Evolutionary conservation across 2,329 filamentous ascomycete species (phyloP).

Genomic region (Xylaria sp.): DNA sequence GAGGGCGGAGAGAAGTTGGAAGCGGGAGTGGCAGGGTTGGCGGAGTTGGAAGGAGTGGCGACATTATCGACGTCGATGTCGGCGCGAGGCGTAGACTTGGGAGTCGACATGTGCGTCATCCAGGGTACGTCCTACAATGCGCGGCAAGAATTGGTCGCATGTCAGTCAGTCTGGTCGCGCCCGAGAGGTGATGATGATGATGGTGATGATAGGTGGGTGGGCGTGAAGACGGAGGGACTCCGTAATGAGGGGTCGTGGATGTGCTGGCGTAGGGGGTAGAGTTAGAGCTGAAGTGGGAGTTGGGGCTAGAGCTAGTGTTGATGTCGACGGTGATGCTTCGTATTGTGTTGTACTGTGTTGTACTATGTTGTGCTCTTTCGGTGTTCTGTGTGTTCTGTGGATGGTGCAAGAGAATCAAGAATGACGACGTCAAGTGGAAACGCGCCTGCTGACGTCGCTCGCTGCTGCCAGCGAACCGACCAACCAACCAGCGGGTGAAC

Average conservation of each 20-base stretch:
- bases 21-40: conserved; percentile 45
- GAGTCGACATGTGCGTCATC: conserved; percentile 64
- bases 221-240: background rate
- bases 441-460: background rate
- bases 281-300: background rate
- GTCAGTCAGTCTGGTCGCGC: conserved; percentile 30
- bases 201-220: background rate
- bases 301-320: background rate
- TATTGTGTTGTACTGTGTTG: too few relatives aligned
- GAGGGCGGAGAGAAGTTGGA: conserved; percentile 45
- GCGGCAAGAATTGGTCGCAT: conserved; percentile 31
- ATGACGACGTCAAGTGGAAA: background rate
- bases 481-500: background rate
- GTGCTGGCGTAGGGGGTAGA: background rate
- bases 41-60: conserved; percentile 19
- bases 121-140: conserved; percentile 59
- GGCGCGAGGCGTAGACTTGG: conserved; percentile 55
- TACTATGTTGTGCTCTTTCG: too few relatives aligned
- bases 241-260: background rate
- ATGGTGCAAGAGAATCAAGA: background rate
- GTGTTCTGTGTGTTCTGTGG: too few relatives aligned
- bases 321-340: background rate
- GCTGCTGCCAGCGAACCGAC: background rate
- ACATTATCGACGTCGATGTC: conserved; percentile 49
- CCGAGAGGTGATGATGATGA: background rate